A percentile compares a stretch with the other conserved stretches of the same genome.
phyloP scores from a whole-genome alignment of 139 green algal species.

The Pycnococcus provasolii region DNA sequence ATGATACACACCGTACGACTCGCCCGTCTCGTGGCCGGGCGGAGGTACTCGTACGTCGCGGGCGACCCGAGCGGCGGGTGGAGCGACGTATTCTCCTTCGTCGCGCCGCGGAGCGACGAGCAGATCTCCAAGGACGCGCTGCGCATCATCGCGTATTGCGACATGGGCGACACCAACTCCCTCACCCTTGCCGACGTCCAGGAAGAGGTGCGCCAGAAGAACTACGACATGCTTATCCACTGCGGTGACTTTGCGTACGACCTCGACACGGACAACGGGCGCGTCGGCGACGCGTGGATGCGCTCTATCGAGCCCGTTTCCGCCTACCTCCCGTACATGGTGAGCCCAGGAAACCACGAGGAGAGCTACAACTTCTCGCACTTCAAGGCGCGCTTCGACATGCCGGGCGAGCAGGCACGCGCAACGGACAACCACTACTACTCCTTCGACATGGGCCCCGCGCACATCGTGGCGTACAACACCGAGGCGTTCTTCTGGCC shows the following conservation, averaged over 20 bases:
- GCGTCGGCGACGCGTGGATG: neutral
- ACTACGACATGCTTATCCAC: neutral
- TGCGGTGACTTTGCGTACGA: constrained; percentile 17
- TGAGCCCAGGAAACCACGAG: constrained; percentile 10
- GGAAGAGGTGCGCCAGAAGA: neutral
- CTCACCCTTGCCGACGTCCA: neutral
- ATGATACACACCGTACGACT: neutral
- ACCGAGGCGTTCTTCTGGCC: constrained; percentile 12
- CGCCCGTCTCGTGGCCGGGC: neutral
- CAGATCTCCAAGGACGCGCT: neutral
- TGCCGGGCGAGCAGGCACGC: neutral
- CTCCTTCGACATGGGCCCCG: constrained; percentile 10
- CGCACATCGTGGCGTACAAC: constrained; percentile 15
- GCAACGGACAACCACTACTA: neutral
- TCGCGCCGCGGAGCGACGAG: neutral
- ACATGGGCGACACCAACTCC: neutral
- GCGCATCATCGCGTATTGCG: neutral
- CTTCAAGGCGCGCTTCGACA: constrained; percentile 2
- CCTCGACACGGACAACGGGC: neutral
- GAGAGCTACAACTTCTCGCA: constrained; percentile 11
- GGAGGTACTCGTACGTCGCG: neutral
- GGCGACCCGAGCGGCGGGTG: neutral
- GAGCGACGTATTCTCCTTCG: neutral
- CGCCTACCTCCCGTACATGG: constrained; percentile 6
- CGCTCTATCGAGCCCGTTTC: constrained; percentile 3